Evolutionary conservation across 257 asterid genomes (phyloP).

Genomic region (Linaria vulgaris): DNA sequence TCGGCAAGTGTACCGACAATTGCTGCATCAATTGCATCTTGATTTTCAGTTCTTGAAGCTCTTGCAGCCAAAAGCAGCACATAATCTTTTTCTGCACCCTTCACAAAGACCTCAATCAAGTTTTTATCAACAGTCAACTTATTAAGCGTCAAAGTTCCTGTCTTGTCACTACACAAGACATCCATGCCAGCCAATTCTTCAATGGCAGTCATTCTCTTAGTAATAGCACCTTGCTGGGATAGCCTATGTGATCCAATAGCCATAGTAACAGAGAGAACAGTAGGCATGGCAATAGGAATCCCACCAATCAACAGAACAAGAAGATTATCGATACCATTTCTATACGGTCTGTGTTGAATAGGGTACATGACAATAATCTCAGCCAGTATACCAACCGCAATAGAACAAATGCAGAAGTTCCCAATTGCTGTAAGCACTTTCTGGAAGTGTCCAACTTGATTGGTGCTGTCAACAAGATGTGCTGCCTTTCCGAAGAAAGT

Average conservation of each 20-base stretch:
- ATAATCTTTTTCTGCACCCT: conserved; percentile 49
- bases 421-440: conserved; percentile 60
- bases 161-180: conserved; percentile 65
- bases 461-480: conserved; percentile 64
- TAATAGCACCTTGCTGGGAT: conserved; percentile 63
- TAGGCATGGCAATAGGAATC: conserved; percentile 54
- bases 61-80: conserved; percentile 59
- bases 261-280: conserved; percentile 28
- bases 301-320: conserved; percentile 65
- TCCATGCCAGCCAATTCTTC: conserved; percentile 74
- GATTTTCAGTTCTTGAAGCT: conserved; percentile 59
- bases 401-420: conserved; percentile 38
- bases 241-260: conserved; percentile 66
- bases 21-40: conserved; percentile 62
- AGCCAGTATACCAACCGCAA: conserved; percentile 50
- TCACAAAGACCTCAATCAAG: conserved; percentile 46
- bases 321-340: conserved; percentile 60
- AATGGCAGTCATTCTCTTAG: conserved; percentile 69
- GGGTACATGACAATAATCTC: conserved; percentile 65
- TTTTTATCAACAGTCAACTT: conserved; percentile 50
- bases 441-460: conserved; percentile 68
- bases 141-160: conserved; percentile 62
- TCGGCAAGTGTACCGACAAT: conserved; percentile 66
- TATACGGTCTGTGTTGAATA: conserved; percentile 55
- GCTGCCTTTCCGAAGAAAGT: conserved; percentile 69